Evolutionary conservation across 176 grass and related monocot species (phyloP).

Genomic region (Cenchrus fungigraminus): DNA sequence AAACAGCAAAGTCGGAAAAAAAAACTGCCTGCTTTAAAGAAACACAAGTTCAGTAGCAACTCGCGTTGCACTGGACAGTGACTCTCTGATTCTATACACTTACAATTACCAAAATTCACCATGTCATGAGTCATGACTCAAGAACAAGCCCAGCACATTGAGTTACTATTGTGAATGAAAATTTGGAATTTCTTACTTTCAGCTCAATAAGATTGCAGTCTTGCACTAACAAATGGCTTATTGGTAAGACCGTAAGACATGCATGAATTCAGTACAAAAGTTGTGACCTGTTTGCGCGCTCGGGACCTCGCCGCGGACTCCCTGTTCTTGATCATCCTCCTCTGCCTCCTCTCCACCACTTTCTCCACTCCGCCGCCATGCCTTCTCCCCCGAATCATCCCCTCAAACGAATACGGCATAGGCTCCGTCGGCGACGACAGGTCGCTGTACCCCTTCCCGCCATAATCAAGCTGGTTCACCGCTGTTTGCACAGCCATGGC

Average conservation of each 20-base stretch:
- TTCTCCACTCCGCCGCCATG: slow-evolving; percentile 65
- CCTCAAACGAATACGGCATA: slow-evolving; percentile 60
- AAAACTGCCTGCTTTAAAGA: background rate
- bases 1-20: slow-evolving; percentile 16
- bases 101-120: background rate
- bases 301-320: slow-evolving; percentile 82
- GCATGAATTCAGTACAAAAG: slow-evolving; percentile 26
- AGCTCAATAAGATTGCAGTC: background rate
- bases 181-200: slow-evolving; percentile 8
- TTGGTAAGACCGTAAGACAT: slow-evolving; percentile 5
- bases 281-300: slow-evolving; percentile 76
- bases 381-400: slow-evolving; percentile 61
- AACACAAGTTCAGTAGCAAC: background rate
- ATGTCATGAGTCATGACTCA: background rate
- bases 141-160: background rate
- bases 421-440: slow-evolving; percentile 64
- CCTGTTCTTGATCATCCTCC: slow-evolving; percentile 98
- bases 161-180: slow-evolving; percentile 12
- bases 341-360: slow-evolving; percentile 88
- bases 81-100: background rate
- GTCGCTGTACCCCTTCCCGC: slow-evolving; percentile 61
- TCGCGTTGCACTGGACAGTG: background rate
- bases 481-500: slow-evolving; percentile 32
- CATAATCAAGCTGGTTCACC: slow-evolving; percentile 40
- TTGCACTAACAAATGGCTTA: background rate